Conservation (phyloP, 805 yeast species). For the Pichia eremophila region DNA sequence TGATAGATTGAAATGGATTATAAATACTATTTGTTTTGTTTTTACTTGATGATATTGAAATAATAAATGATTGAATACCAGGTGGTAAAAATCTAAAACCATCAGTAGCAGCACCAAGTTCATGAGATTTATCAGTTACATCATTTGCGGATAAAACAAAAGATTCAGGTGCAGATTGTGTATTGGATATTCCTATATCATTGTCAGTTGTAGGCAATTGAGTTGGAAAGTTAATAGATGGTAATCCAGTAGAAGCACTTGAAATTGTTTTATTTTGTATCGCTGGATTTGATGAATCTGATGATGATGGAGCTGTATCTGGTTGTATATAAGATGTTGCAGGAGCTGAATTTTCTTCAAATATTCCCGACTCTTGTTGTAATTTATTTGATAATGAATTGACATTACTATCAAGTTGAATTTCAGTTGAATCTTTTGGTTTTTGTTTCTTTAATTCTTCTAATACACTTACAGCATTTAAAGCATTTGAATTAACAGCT, state of each 20-base stretch:
- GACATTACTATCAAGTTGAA: background rate
- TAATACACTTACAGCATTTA: constrained; percentile 29
- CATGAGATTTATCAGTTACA: background rate
- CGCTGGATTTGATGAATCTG: background rate
- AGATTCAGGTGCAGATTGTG: background rate
- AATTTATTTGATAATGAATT: background rate
- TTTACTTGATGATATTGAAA: constrained; percentile 21
- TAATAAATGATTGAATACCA: constrained; percentile 26
- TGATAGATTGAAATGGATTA: constrained; percentile 10
- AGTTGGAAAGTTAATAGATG: background rate
- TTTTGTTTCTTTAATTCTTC: constrained; percentile 29
- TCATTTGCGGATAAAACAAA: background rate
- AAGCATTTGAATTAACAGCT: constrained; percentile 22
- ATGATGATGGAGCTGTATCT: background rate
- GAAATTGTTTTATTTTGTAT: background rate
- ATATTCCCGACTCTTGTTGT: background rate
- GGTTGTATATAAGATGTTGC: background rate
- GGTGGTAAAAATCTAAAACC: constrained; percentile 26
- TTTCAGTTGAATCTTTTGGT: constrained; percentile 16
- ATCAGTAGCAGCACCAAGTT: constrained; percentile 3
- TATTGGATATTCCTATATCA: background rate
- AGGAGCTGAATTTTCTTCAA: background rate
- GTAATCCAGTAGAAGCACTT: background rate
- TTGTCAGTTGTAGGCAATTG: background rate
- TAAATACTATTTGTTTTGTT: constrained; percentile 12